Percentiles rank a stretch among this genome's conserved stretches.
These are phyloP conservation scores for Chlamydomonas urium DNA, from an alignment of 139 green algal species.

Conservation along the genomic window DNA sequence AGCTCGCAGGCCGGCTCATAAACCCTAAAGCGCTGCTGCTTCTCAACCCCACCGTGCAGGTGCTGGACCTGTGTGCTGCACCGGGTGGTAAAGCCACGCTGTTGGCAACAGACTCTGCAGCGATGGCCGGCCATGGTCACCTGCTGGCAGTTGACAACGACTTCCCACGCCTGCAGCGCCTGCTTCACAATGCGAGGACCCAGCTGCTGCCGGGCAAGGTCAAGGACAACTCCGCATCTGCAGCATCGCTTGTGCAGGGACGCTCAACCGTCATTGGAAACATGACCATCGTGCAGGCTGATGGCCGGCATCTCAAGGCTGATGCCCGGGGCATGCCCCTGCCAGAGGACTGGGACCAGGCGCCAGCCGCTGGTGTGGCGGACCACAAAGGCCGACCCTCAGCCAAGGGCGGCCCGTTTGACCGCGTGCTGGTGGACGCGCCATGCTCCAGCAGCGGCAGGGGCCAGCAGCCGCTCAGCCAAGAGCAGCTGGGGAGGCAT, in stretches of 20 bases:
- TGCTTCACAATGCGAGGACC: constrained; percentile 8
- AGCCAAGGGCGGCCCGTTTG: constrained; percentile 41
- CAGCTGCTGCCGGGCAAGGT: not conserved
- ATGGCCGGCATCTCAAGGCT: constrained; percentile 5
- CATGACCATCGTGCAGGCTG: not conserved
- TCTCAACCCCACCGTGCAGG: not conserved
- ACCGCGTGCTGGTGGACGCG: constrained; percentile 70
- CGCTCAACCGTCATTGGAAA: not conserved
- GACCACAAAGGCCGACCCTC: not conserved
- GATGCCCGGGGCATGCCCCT: constrained; percentile 13
- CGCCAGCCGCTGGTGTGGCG: not conserved
- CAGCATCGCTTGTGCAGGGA: not conserved
- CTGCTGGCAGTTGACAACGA: constrained; percentile 4
- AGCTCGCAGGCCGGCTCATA: not conserved
- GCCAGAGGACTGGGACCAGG: not conserved
- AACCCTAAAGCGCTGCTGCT: not conserved
- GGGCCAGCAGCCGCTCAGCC: constrained; percentile 40
- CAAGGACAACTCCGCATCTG: not conserved
- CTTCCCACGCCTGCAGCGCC: constrained; percentile 15
- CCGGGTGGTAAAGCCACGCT: constrained; percentile 29
- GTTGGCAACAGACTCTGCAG: constrained; percentile 6
- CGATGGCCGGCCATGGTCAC: constrained; percentile 13
- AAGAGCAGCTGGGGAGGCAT: not conserved
- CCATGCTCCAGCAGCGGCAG: constrained; percentile 61
- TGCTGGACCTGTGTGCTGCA: constrained; percentile 29